Evolutionary conservation across 139 green algal genomes (phyloP).

Genomic region (Protoeuglena noctilucae): DNA sequence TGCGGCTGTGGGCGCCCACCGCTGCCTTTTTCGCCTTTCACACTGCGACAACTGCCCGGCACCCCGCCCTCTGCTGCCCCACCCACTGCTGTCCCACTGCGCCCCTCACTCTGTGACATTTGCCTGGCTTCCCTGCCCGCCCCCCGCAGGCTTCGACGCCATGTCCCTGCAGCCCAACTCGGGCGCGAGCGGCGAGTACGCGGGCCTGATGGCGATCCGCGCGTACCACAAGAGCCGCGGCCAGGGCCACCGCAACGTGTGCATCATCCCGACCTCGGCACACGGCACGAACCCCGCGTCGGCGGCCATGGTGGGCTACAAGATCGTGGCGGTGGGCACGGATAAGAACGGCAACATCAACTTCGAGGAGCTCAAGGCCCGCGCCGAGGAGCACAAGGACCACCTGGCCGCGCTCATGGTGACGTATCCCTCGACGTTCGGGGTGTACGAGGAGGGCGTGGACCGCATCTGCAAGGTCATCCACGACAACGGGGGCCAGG

Average conservation of each 20-base stretch:
- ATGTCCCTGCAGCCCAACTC: conserved; percentile 96
- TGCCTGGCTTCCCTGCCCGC: too few species aligned
- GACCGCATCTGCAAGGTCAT: conserved; percentile 92
- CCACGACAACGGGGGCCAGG: conserved; percentile 77
- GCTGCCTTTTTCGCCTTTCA: too few species aligned
- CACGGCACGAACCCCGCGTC: conserved; percentile 96
- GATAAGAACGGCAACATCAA: conserved; percentile 85
- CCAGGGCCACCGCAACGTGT: conserved; percentile 80
- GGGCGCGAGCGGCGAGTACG: conserved; percentile 91
- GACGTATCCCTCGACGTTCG: conserved; percentile 95
- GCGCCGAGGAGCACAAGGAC: conserved; percentile 70
- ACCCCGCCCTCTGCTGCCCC: too few species aligned
- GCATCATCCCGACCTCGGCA: conserved; percentile 95
- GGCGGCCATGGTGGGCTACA: conserved; percentile 94
- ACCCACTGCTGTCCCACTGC: too few species aligned
- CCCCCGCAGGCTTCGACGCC: conserved; percentile 91
- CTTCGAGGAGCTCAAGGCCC: conserved; percentile 72
- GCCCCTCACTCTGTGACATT: too few species aligned
- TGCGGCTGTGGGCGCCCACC: too few species aligned
- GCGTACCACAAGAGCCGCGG: conserved; percentile 74
- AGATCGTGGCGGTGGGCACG: conserved; percentile 70
- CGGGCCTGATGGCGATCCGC: conserved; percentile 94
- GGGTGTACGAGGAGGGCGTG: conserved; percentile 94
- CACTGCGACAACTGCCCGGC: too few species aligned
- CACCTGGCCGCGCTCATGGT: conserved; percentile 97